Base-by-base conservation (phyloP, 2,329 filamentous ascomycete species). In the Talaromyces sp. region DNA sequence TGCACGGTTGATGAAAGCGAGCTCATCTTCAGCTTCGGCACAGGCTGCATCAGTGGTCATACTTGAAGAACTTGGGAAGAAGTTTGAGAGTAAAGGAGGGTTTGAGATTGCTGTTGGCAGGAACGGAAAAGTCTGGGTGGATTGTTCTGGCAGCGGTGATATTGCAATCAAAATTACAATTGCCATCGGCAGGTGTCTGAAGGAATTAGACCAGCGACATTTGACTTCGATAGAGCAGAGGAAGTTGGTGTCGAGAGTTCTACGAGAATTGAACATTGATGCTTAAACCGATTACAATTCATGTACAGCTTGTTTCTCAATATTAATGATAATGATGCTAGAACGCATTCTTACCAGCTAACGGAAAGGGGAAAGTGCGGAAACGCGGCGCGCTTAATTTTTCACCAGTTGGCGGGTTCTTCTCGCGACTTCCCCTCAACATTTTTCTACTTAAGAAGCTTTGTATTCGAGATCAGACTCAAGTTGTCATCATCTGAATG, bases 101-200 rank as follows among this genome's bases (percentile, higher is more conserved):
- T 99, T 98, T 74, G 95, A 99, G 81, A 90, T 96, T 64, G 93
- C 93, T 0, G 90, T 96, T 8, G 95, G 95, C 18, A 86, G 92
- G 71, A 99, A 99, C 75, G 95, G 95, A 44, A 88, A 86, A 74
- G 85, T 98, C 23, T 98, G 95, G 92, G 90, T 98, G 14, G 88
- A 93, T 71, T 92, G 89, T 67, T 76, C 77, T 5, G 76, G 77
- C 63, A 90, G 89, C 31, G 89, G 82, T 65, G 74, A 77, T 33
- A 67, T 65, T 62, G 72, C 73, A 14, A 79, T 88, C 40, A 89
- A 84, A 77, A 87, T 86, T 35, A 88, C 92, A 7, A 80, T 96
- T 65, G 84, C 86, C 0, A 90, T 98, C 62, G 93, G 93, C 1
- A 86, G 86, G 68, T 90, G 91, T 48, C 80, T 99, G 55, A 83